These are phyloP conservation scores for Suillus variegatus DNA, from an alignment of 768 basidiomycete genomes.

Conservation along the genomic window DNA sequence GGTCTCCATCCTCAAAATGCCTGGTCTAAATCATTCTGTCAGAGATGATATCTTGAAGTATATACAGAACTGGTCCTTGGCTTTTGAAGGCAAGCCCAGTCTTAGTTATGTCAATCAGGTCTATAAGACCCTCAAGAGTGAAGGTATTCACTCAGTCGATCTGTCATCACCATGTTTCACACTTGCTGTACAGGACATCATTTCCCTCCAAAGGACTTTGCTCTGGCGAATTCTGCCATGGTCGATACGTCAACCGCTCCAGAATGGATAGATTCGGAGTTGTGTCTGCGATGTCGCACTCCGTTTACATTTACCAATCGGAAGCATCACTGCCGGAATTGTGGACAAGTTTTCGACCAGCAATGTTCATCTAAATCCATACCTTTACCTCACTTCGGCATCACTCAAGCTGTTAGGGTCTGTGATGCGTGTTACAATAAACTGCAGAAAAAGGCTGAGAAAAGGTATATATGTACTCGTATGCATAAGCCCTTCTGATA, in stretches of 20 bases:
- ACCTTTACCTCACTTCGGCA: constrained; percentile 90
- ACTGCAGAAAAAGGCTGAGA: constrained; percentile 64
- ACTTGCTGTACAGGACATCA: constrained; percentile 55
- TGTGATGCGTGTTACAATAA: constrained; percentile 91
- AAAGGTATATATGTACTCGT: constrained; percentile 38
- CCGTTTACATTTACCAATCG: constrained; percentile 94
- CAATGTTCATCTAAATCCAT: constrained; percentile 84
- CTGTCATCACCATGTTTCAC: background rate
- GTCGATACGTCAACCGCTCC: constrained; percentile 91
- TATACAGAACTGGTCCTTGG: constrained; percentile 93
- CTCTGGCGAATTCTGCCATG: constrained; percentile 75
- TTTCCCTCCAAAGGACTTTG: constrained; percentile 81
- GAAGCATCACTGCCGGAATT: constrained; percentile 98
- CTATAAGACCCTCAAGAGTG: constrained; percentile 72
- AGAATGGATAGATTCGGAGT: constrained; percentile 96
- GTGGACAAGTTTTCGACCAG: constrained; percentile 96
- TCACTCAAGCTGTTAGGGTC: constrained; percentile 88
- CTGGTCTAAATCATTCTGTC: constrained; percentile 77
- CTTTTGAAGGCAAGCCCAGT: constrained; percentile 79
- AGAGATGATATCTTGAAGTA: constrained; percentile 74
- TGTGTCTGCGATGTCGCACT: constrained; percentile 90
- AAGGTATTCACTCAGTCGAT: constrained; percentile 51
- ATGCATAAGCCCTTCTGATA: background rate
- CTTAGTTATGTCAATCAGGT: constrained; percentile 77
- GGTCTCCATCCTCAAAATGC: constrained; percentile 82